phyloP scores from a whole-genome alignment of 495 filamentous ascomycete species.

The Daldinia childiae region DNA sequence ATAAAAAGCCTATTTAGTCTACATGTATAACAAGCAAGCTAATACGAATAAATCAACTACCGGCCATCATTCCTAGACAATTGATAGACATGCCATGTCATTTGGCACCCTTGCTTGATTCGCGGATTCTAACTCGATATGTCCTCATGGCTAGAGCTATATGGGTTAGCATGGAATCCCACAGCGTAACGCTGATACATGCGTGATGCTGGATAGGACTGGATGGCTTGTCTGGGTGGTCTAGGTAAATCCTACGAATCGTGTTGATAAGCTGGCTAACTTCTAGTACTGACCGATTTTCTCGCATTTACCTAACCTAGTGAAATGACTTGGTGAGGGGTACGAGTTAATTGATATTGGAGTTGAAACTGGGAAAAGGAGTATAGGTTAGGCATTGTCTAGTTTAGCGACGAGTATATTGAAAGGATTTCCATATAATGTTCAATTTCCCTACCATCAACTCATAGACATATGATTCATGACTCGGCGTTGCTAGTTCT shows the following conservation, averaged over 20 bases:
- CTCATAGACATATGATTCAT: background rate
- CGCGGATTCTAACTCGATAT: background rate
- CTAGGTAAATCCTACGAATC: background rate
- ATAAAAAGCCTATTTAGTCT: background rate
- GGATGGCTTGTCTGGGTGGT: background rate
- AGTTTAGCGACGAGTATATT: background rate
- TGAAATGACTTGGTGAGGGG: background rate
- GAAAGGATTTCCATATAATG: background rate
- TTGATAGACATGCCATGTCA: background rate
- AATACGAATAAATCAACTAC: background rate
- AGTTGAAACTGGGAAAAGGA: too few species aligned
- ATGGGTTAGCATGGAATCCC: constrained; percentile 2
- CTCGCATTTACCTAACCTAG: background rate
- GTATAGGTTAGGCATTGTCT: background rate
- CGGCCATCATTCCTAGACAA: background rate
- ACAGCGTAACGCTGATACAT: background rate
- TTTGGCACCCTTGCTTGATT: background rate
- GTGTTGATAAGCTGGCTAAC: background rate
- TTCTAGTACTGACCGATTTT: background rate
- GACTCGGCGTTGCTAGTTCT: background rate
- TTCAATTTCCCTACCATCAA: background rate
- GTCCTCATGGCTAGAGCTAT: background rate
- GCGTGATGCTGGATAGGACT: background rate
- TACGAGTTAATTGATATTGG: too few species aligned
- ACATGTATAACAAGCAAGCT: background rate